A percentile compares a stretch with the other conserved stretches of the same genome.
These are phyloP conservation scores for Talinum fruticosum DNA, from an alignment of 148 eudicot species.

Conservation along the genomic window DNA sequence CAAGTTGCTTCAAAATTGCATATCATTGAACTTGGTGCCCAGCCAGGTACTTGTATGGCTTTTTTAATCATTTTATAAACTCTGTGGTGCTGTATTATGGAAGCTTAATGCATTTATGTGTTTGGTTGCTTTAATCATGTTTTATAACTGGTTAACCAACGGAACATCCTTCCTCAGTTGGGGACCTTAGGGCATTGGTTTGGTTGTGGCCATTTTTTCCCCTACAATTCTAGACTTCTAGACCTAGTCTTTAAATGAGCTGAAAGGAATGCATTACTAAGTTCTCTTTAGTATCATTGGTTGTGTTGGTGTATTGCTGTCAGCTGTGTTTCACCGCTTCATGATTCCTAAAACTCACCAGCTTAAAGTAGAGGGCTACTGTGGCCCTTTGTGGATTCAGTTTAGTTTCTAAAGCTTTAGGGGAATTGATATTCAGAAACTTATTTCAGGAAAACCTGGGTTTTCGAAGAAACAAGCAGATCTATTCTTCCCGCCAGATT, in stretches of 20 bases:
- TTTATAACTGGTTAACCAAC: background rate
- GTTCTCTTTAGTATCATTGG: background rate
- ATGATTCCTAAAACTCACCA: background rate
- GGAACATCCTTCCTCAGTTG: background rate
- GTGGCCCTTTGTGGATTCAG: background rate
- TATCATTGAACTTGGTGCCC: slow-evolving; percentile 97
- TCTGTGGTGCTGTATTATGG: background rate
- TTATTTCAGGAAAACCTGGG: slow-evolving; percentile 54
- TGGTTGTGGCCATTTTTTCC: background rate
- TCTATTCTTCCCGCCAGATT: slow-evolving; percentile 97
- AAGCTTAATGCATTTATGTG: background rate
- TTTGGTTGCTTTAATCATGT: background rate
- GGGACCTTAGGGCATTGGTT: background rate
- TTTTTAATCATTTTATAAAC: background rate
- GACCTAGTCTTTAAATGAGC: background rate
- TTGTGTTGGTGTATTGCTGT: background rate
- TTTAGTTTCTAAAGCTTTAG: background rate
- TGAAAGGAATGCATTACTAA: background rate
- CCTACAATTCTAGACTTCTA: background rate
- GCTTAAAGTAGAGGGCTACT: background rate
- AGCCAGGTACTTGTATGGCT: slow-evolving; percentile 42
- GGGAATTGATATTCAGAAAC: background rate
- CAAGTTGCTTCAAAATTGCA: slow-evolving; percentile 84
- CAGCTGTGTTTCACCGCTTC: background rate
- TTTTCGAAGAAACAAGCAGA: slow-evolving; percentile 95